Conservation (phyloP, 2,329 filamentous ascomycete species). For the Diaporthe eres region DNA sequence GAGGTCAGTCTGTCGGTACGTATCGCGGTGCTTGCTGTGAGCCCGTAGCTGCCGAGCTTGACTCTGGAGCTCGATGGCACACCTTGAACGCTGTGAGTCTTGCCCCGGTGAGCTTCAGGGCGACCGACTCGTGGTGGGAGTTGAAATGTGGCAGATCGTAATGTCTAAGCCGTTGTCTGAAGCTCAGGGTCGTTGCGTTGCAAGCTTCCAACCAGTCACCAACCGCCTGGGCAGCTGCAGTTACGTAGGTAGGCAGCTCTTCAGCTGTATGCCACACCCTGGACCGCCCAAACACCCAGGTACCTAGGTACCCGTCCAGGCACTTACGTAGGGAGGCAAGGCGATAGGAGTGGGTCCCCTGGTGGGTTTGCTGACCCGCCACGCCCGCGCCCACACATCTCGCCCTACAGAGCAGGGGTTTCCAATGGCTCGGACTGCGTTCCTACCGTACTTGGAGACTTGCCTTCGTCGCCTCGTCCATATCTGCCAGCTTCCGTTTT, state of each 20-base stretch:
- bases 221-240: constrained; percentile 24
- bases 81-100: constrained; percentile 9
- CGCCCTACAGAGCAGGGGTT: constrained; percentile 24
- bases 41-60: constrained; percentile 17
- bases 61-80: constrained; percentile 18
- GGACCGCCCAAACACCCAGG: neutral
- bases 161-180: constrained; percentile 26
- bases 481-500: neutral
- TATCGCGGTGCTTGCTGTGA: constrained; percentile 16
- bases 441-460: neutral
- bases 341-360: constrained; percentile 1
- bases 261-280: constrained; percentile 2
- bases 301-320: neutral
- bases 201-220: constrained; percentile 25
- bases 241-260: constrained; percentile 20
- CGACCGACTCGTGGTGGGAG: constrained; percentile 21
- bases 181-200: constrained; percentile 25
- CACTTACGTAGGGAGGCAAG: constrained; percentile 22
- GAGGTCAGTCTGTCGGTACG: constrained; percentile 15
- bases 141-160: constrained; percentile 20
- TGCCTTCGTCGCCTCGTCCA: neutral
- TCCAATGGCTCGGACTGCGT: constrained; percentile 4
- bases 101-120: constrained; percentile 16
- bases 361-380: neutral
- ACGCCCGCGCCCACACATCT: neutral